These are phyloP conservation scores for Neurospora sp. DNA, from an alignment of 495 filamentous ascomycete species.

Conservation along the genomic window DNA sequence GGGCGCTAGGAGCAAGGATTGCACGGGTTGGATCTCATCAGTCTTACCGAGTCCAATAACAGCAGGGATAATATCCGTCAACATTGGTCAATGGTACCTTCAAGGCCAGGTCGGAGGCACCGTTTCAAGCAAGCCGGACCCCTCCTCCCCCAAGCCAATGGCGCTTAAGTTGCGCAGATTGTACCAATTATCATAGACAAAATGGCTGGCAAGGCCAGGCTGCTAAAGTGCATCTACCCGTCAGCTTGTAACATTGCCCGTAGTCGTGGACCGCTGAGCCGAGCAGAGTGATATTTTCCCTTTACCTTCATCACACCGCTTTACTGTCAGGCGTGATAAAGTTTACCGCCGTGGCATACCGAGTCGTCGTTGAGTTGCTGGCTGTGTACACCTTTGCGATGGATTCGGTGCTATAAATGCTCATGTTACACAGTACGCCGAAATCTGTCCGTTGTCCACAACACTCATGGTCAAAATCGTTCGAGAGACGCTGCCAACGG, in stretches of 20 bases:
- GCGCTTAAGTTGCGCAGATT: neutral
- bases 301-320: neutral
- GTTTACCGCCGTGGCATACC: neutral
- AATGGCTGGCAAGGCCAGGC: neutral
- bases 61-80: neutral
- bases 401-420: slow-evolving; percentile 15
- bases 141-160: neutral
- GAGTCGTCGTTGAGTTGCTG: slow-evolving; percentile 16
- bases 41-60: neutral
- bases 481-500: neutral
- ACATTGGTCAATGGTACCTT: neutral
- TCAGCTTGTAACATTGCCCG: neutral
- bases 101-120: neutral
- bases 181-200: neutral
- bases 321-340: neutral
- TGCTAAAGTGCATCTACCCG: neutral
- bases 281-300: neutral
- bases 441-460: neutral
- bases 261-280: neutral
- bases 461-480: neutral
- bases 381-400: slow-evolving; percentile 21
- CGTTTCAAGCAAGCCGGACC: neutral
- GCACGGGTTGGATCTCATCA: neutral
- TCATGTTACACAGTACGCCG: neutral
- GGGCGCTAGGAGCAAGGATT: neutral